These are phyloP conservation scores for Penicillium macrosclerotiorum DNA, from an alignment of 495 filamentous ascomycete species.

Conservation along the genomic window DNA sequence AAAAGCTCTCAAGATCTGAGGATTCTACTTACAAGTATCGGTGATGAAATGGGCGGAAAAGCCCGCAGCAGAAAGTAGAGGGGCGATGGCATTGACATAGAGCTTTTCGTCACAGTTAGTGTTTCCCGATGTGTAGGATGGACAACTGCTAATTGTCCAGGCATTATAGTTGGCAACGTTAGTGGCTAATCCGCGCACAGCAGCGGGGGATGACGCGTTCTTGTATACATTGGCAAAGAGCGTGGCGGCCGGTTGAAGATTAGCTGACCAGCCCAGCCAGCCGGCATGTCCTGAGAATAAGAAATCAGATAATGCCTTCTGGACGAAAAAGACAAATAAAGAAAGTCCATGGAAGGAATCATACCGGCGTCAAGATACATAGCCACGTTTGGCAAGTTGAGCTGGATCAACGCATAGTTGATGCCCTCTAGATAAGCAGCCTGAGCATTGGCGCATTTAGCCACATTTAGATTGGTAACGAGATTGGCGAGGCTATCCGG, in stretches of 20 bases:
- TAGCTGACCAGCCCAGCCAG: conserved; percentile 81
- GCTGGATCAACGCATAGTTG: conserved; percentile 66
- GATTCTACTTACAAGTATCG: conserved; percentile 51
- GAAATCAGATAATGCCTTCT: background rate
- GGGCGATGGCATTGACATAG: conserved; percentile 66
- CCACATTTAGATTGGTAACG: conserved; percentile 67
- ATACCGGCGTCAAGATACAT: conserved; percentile 80
- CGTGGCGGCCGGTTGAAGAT: conserved; percentile 68
- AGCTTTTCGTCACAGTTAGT: conserved; percentile 65
- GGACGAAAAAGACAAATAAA: background rate
- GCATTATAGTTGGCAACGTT: conserved; percentile 80
- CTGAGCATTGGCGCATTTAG: conserved; percentile 62
- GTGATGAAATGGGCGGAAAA: conserved; percentile 74
- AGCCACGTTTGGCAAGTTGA: conserved; percentile 74
- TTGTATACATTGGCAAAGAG: conserved; percentile 68
- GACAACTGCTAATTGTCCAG: conserved; percentile 46
- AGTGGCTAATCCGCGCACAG: conserved; percentile 70
- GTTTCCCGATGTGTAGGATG: conserved; percentile 43
- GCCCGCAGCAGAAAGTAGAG: conserved; percentile 57
- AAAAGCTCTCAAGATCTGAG: background rate
- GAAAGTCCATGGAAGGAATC: background rate
- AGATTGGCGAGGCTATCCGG: conserved; percentile 80
- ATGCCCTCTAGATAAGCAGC: conserved; percentile 65
- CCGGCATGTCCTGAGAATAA: conserved; percentile 45
- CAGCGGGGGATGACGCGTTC: conserved; percentile 60